Evolutionary conservation across 2,329 filamentous ascomycete genomes (phyloP), one percentile per base, ranked within the genome.

Genomic region (Capronia americana): DNA sequence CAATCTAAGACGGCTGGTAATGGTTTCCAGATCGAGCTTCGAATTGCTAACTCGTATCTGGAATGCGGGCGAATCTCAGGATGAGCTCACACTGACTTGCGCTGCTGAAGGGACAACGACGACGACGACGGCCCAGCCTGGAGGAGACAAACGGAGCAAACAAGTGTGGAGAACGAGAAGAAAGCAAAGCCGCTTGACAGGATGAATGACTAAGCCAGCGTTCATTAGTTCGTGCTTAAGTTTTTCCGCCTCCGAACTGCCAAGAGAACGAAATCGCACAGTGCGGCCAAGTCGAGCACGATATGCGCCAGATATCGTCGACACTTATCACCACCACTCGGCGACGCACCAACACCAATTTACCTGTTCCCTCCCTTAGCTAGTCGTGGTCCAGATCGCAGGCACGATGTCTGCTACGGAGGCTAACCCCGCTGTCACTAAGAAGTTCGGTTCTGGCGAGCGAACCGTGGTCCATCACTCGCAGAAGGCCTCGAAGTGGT

Each of bases 401-500:
- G 58, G 78, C 80, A 83, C 83, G 80, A 86, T 86, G 87, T 83
- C 83, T 81, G 83, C 77, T 73, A 75, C 76, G 73, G 77, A 78
- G 77, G 79, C 73, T 60, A 72, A 72, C 59, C 65, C 70, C 65
- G 59, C 77, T 76, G 85, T 87, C 85, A 92, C 90, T 80, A 96
- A 97, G 92, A 94, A 91, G 88, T 97, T 97, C 88, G 93, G 93
- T 86, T 95, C 95, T 89, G 92, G 92, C 85, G 91, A 92, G 86
- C 90, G 94, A 86, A 88, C 90, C 83, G 90, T 97, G 83, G 93
- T 92, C 83, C 88, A 91, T 84, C 83, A 87, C 83, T 86, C 87
- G 80, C 89, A 97, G 84, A 96, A 96, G 92, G 94, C 94, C 79
- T 89, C 92, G 88, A 98, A 97, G 87, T 99, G 94, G 92, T 99